phyloP scores from a whole-genome alignment of 2,329 filamentous ascomycete genomes.

The Penicillium sp. region DNA sequence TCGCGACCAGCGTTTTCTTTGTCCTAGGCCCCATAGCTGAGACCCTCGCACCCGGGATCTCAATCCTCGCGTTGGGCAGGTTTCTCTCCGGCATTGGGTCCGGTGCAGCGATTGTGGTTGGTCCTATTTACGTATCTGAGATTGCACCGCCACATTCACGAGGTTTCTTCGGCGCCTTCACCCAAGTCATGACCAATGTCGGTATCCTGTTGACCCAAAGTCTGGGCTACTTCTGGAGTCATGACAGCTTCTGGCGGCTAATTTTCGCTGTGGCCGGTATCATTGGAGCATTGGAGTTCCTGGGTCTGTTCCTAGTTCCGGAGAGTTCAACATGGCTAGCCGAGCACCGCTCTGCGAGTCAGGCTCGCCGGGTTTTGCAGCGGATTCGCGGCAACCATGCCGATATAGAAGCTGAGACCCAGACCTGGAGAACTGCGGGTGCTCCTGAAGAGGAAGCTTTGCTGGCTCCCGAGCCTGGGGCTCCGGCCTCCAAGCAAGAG shows the following conservation, averaged over 20 bases:
- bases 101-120: constrained; percentile 87
- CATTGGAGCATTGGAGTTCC: constrained; percentile 67
- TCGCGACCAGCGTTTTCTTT: constrained; percentile 75
- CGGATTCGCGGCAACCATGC: constrained; percentile 71
- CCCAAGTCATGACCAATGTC: constrained; percentile 90
- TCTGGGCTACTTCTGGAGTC: constrained; percentile 84
- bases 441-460: constrained; percentile 70
- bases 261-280: constrained; percentile 75
- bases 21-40: constrained; percentile 75
- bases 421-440: constrained; percentile 55
- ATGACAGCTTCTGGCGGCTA: constrained; percentile 77
- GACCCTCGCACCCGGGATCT: constrained; percentile 69
- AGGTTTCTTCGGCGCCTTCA: constrained; percentile 79
- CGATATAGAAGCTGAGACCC: constrained; percentile 74
- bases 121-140: constrained; percentile 93
- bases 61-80: constrained; percentile 71
- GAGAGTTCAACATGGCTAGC: constrained; percentile 91
- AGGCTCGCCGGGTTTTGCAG: constrained; percentile 70
- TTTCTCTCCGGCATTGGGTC: constrained; percentile 81
- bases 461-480: constrained; percentile 60
- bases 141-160: constrained; percentile 74
- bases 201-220: constrained; percentile 84
- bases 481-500: constrained; percentile 67
- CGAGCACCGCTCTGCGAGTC: constrained; percentile 61
- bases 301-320: constrained; percentile 74